These are phyloP conservation scores for Cardamine occulta DNA, from an alignment of 345 rosid species.

Conservation along the genomic window DNA sequence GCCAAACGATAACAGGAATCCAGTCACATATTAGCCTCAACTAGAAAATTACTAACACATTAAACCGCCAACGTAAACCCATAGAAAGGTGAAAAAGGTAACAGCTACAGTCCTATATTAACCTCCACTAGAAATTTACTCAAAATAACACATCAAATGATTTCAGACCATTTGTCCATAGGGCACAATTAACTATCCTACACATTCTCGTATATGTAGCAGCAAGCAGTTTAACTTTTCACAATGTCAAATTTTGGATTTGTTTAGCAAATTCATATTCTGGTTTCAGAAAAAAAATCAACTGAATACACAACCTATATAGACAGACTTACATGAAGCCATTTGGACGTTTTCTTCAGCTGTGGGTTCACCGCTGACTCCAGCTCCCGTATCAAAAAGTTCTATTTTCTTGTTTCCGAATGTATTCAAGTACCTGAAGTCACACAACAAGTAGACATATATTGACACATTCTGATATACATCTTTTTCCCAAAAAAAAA, in stretches of 20 bases:
- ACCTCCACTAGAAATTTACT: not conserved
- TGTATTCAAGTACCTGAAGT: slow-evolving; percentile 68
- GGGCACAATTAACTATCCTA: no score
- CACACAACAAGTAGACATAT: slow-evolving; percentile 31
- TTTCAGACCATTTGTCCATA: no score
- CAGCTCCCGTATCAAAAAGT: slow-evolving; percentile 83
- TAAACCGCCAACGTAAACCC: not conserved
- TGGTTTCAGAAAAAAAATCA: slow-evolving; percentile 1
- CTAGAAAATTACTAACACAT: not conserved
- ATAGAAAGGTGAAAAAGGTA: not conserved
- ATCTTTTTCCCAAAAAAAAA: not conserved
- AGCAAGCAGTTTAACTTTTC: not conserved
- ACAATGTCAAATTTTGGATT: not conserved
- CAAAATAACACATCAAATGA: no score
- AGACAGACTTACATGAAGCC: slow-evolving; percentile 72
- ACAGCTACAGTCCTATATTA: not conserved
- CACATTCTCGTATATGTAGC: not conserved
- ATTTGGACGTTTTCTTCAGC: slow-evolving; percentile 78
- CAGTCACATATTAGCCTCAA: not conserved
- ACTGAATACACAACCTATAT: not conserved
- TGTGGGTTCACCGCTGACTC: slow-evolving; percentile 71
- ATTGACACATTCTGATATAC: not conserved
- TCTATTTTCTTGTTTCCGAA: slow-evolving; percentile 85
- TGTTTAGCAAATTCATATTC: not conserved
- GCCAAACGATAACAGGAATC: not conserved